Conservation (phyloP, 2,329 filamentous ascomycete genomes). For the Aspergillus oerlinghausenensis region DNA sequence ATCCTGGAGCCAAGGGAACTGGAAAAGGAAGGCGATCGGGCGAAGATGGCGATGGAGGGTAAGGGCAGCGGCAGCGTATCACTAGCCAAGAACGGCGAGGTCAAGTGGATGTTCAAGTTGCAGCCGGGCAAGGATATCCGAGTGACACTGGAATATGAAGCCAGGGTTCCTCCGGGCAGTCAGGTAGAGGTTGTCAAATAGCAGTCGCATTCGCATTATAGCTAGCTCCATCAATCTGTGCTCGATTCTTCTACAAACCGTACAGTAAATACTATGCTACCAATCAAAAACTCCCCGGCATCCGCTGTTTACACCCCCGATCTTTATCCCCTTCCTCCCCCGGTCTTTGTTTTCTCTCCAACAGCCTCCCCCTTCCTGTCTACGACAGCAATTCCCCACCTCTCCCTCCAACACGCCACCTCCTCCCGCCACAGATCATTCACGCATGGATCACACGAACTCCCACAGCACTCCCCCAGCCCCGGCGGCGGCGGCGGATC, state of each 20-base stretch:
- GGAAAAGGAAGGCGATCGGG: slow-evolving; percentile 21
- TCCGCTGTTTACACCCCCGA: slow-evolving; percentile 10
- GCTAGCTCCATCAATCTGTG: background rate
- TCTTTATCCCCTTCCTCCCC: background rate
- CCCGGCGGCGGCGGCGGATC: slow-evolving; percentile 31
- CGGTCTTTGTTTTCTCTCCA: no score
- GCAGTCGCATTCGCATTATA: background rate
- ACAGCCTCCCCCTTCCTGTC: slow-evolving; percentile 4
- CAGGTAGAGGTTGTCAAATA: slow-evolving; percentile 3
- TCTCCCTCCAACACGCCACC: slow-evolving; percentile 29
- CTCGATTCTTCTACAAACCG: background rate
- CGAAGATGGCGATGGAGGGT: slow-evolving; percentile 24
- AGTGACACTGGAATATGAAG: slow-evolving; percentile 58
- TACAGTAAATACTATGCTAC: slow-evolving; percentile 1
- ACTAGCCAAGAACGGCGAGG: slow-evolving; percentile 55
- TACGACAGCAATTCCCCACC: slow-evolving; percentile 24
- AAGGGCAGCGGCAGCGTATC: slow-evolving; percentile 54
- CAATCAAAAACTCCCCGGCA: slow-evolving; percentile 20
- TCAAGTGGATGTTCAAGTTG: slow-evolving; percentile 56
- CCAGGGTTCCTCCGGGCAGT: slow-evolving; percentile 46
- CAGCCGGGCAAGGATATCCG: slow-evolving; percentile 55
- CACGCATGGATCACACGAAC: slow-evolving; percentile 35
- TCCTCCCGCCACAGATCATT: slow-evolving; percentile 34
- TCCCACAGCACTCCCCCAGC: slow-evolving; percentile 32
- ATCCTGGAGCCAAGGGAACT: slow-evolving; percentile 26